These are phyloP conservation scores for Lizonia empirigonia DNA, from an alignment of 2,329 filamentous ascomycete genomes.

Conservation along the genomic window DNA sequence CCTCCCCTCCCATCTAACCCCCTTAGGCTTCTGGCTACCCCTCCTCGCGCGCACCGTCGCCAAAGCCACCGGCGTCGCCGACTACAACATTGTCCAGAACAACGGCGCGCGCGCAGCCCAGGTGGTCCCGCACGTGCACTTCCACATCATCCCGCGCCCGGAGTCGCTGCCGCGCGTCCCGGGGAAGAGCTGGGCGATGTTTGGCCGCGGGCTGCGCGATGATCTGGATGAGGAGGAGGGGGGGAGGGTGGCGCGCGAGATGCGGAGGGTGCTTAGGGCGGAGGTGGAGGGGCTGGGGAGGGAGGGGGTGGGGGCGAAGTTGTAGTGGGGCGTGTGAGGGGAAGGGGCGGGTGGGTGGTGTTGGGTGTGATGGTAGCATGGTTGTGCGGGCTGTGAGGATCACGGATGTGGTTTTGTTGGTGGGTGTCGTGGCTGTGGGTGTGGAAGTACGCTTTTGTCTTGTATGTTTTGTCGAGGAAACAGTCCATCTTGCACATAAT, in stretches of 20 bases:
- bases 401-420: too few species aligned
- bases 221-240: conserved; percentile 81
- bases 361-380: too few species aligned
- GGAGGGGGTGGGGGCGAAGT: too few species aligned
- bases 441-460: too few species aligned
- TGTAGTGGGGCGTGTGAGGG: too few species aligned
- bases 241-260: conserved; percentile 60
- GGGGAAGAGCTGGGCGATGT: conserved; percentile 77
- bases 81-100: conserved; percentile 98
- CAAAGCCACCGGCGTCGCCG: conserved; percentile 70
- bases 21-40: conserved; percentile 63
- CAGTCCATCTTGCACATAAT: too few species aligned
- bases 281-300: conserved; percentile 44
- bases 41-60: conserved; percentile 74
- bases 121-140: conserved; percentile 92
- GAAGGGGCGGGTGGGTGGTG: too few species aligned
- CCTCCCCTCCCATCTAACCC: background rate
- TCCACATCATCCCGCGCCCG: conserved; percentile 89
- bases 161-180: conserved; percentile 57
- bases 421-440: too few species aligned
- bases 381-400: too few species aligned
- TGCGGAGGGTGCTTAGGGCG: conserved; percentile 48
- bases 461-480: too few species aligned
- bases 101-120: conserved; percentile 89
- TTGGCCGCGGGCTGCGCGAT: conserved; percentile 72